Conservation (phyloP, 2,329 filamentous ascomycete species). For the Pseudogymnoascus sp. region DNA sequence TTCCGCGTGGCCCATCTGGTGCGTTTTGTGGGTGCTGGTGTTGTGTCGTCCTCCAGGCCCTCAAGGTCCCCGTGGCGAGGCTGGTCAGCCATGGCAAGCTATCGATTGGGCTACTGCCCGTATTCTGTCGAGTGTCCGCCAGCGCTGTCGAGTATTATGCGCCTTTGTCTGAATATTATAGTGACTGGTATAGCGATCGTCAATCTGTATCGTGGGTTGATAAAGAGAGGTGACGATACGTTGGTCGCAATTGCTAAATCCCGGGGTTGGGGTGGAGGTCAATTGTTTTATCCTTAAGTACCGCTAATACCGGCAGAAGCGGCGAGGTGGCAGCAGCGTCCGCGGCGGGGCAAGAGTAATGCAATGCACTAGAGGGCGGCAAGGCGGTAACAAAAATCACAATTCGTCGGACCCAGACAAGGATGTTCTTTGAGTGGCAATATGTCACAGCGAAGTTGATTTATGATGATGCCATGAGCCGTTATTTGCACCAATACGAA, state of each 20-base stretch:
- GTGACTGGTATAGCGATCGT: constrained; percentile 5
- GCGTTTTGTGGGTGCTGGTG: constrained; percentile 59
- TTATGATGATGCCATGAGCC: not conserved
- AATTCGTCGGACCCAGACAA: not conserved
- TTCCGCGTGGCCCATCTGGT: constrained; percentile 96
- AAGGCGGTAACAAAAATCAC: constrained; percentile 2
- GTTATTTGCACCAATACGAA: not conserved
- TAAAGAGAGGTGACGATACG: not conserved
- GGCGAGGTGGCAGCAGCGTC: constrained; percentile 8
- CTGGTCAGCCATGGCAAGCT: constrained; percentile 24
- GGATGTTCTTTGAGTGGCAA: not conserved
- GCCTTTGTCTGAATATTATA: not conserved
- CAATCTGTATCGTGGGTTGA: not conserved
- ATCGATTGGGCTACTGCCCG: constrained; percentile 6
- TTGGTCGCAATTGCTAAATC: constrained; percentile 2
- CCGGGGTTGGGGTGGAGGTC: constrained; percentile 3
- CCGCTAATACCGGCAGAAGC: constrained; percentile 4
- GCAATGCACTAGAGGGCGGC: constrained; percentile 4
- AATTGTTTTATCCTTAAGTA: constrained; percentile 1
- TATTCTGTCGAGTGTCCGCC: constrained; percentile 3
- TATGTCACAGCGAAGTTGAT: constrained; percentile 1
- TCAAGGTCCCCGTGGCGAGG: constrained; percentile 11
- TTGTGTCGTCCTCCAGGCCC: constrained; percentile 30
- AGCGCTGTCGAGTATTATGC: constrained; percentile 5
- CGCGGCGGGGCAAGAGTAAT: not conserved